Evolutionary conservation across 495 filamentous ascomycete species (phyloP).

Genomic region (Penicillium taxi): DNA sequence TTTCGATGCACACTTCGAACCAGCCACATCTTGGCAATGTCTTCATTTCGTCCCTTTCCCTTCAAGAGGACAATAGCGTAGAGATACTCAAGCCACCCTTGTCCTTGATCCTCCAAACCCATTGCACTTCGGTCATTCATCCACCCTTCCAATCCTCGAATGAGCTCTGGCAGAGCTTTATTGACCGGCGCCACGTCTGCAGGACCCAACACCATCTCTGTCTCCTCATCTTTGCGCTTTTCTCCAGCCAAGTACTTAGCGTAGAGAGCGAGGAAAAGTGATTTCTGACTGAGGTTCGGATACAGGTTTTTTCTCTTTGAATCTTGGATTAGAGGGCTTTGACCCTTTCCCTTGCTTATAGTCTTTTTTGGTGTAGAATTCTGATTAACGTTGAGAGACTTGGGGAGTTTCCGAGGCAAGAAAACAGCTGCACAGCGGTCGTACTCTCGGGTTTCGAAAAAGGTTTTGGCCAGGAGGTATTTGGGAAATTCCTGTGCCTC

Average conservation of each 20-base stretch:
- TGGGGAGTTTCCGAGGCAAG: slow-evolving; percentile 62
- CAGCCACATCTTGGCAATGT: slow-evolving; percentile 71
- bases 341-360: slow-evolving; percentile 50
- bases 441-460: slow-evolving; percentile 92
- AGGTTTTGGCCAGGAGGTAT: slow-evolving; percentile 87
- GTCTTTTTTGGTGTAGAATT: slow-evolving; percentile 32
- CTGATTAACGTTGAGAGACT: slow-evolving; percentile 43
- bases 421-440: slow-evolving; percentile 92
- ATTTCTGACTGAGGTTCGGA: slow-evolving; percentile 70
- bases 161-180: slow-evolving; percentile 67
- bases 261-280: slow-evolving; percentile 88
- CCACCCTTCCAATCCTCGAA: slow-evolving; percentile 68
- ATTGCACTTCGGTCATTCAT: slow-evolving; percentile 55
- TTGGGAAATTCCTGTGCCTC: slow-evolving; percentile 73
- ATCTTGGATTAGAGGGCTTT: slow-evolving; percentile 29
- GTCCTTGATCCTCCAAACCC: slow-evolving; percentile 54
- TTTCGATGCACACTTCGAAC: slow-evolving; percentile 76
- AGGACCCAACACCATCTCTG: slow-evolving; percentile 94
- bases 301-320: slow-evolving; percentile 35
- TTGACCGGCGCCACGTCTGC: slow-evolving; percentile 81
- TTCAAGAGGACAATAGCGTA: slow-evolving; percentile 87
- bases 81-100: slow-evolving; percentile 95
- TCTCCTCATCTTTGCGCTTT: slow-evolving; percentile 92
- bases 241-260: slow-evolving; percentile 89
- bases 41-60: slow-evolving; percentile 83